These are phyloP conservation scores for Lactarius hatsudake DNA, from an alignment of 768 basidiomycete genomes.

Conservation along the genomic window DNA sequence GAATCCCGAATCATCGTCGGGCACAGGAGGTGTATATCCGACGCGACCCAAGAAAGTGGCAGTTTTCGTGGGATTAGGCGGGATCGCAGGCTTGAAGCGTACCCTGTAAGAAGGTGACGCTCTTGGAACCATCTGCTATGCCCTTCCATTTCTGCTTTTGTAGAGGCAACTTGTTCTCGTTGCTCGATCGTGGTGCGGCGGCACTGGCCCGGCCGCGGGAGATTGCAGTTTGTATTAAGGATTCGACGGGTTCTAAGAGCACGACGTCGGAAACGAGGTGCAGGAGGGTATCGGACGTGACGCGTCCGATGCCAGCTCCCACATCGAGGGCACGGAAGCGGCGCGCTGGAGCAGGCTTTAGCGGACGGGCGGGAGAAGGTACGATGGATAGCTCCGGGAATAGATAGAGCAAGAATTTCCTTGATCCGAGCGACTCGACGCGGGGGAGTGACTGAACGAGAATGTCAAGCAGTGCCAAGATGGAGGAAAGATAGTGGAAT, in stretches of 20 bases:
- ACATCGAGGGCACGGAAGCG: constrained; percentile 83
- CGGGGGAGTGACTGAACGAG: constrained; percentile 75
- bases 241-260: constrained; percentile 81
- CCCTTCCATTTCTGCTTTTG: constrained; percentile 56
- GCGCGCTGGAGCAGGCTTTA: constrained; percentile 37
- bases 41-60: constrained; percentile 58
- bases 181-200: constrained; percentile 32
- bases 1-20: constrained; percentile 55
- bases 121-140: constrained; percentile 57
- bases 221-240: constrained; percentile 75
- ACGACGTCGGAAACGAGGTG: constrained; percentile 85
- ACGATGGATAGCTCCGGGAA: constrained; percentile 78
- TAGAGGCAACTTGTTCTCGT: constrained; percentile 16
- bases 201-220: constrained; percentile 35
- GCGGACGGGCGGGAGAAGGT: constrained; percentile 64
- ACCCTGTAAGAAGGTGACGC: constrained; percentile 75
- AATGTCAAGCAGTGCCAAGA: constrained; percentile 15
- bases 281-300: constrained; percentile 85
- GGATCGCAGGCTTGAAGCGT: constrained; percentile 85
- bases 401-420: constrained; percentile 80
- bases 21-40: constrained; percentile 51
- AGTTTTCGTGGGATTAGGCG: constrained; percentile 42
- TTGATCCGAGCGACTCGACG: constrained; percentile 85
- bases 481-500: constrained; percentile 26
- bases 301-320: constrained; percentile 91